These are phyloP conservation scores for Diplodia corticola DNA, from an alignment of 2,329 filamentous ascomycete species.

Conservation along the genomic window DNA sequence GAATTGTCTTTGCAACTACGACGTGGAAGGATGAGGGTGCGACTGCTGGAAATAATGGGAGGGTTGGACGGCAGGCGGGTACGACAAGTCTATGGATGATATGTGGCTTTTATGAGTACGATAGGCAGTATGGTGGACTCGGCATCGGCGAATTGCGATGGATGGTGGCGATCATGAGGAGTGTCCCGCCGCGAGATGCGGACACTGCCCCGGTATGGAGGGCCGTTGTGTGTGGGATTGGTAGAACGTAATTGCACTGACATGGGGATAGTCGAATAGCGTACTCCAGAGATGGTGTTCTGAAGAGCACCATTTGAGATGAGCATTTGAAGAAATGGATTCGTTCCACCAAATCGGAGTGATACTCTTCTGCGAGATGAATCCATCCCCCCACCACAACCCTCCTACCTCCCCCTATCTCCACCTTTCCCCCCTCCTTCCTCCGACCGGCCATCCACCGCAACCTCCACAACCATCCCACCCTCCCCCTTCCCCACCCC, in stretches of 20 bases:
- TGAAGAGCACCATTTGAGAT: no score
- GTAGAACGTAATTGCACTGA: background rate
- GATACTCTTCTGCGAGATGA: no score
- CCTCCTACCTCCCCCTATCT: background rate
- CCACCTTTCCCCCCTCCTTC: background rate
- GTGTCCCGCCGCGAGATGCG: background rate
- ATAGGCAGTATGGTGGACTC: no score
- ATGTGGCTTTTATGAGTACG: no score
- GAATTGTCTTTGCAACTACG: no score
- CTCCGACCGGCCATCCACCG: background rate
- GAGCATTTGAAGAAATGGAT: background rate
- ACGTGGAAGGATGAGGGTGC: no score
- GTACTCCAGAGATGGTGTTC: no score
- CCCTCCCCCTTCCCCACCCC: background rate
- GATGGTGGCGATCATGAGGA: background rate
- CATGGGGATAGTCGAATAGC: no score
- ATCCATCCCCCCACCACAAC: background rate
- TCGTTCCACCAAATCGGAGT: background rate
- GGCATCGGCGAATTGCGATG: no score
- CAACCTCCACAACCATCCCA: background rate
- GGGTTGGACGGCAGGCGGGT: no score
- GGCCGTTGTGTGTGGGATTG: background rate
- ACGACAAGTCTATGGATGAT: no score
- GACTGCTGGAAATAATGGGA: no score
- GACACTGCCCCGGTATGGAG: background rate